Conservation (phyloP, 108 stramenopile genomes). For the Cyclotella sp. region DNA sequence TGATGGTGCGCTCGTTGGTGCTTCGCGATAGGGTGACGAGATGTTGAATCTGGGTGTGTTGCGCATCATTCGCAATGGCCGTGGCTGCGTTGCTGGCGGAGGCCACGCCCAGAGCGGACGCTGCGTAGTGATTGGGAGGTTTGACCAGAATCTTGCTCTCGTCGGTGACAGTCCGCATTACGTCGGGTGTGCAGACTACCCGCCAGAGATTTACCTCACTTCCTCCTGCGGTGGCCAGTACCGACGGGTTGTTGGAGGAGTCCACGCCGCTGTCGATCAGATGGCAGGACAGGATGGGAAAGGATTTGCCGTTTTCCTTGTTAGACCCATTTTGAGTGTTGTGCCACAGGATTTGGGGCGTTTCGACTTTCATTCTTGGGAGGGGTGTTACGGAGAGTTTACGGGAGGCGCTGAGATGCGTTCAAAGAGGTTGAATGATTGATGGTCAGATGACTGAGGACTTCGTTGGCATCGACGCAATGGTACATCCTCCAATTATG, state of each 20-base stretch:
- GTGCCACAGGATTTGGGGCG: slow-evolving; percentile 96
- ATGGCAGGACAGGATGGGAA: slow-evolving; percentile 78
- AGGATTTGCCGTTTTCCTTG: slow-evolving; percentile 84
- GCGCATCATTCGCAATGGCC: too few species aligned
- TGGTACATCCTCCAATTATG: too few species aligned
- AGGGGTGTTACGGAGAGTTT: background rate
- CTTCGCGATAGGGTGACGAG: slow-evolving; percentile 65
- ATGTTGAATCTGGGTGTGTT: slow-evolving; percentile 62
- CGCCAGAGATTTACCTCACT: slow-evolving; percentile 87
- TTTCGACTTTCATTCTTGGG: slow-evolving; percentile 87
- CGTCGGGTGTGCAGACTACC: slow-evolving; percentile 23
- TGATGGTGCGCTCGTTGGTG: slow-evolving; percentile 67
- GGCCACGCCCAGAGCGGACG: background rate
- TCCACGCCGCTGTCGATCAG: slow-evolving; percentile 15
- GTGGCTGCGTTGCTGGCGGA: too few species aligned
- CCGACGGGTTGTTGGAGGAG: slow-evolving; percentile 9
- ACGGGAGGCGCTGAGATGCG: background rate
- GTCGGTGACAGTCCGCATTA: slow-evolving; percentile 6
- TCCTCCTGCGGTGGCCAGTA: slow-evolving; percentile 92
- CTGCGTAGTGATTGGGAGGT: background rate
- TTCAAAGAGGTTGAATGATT: background rate
- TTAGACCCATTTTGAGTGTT: slow-evolving; percentile 59
- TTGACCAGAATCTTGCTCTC: slow-evolving; percentile 9
- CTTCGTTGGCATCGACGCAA: background rate
- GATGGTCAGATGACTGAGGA: background rate